Conservation (phyloP, 2,329 filamentous ascomycete genomes). For the Fusarium musae region DNA sequence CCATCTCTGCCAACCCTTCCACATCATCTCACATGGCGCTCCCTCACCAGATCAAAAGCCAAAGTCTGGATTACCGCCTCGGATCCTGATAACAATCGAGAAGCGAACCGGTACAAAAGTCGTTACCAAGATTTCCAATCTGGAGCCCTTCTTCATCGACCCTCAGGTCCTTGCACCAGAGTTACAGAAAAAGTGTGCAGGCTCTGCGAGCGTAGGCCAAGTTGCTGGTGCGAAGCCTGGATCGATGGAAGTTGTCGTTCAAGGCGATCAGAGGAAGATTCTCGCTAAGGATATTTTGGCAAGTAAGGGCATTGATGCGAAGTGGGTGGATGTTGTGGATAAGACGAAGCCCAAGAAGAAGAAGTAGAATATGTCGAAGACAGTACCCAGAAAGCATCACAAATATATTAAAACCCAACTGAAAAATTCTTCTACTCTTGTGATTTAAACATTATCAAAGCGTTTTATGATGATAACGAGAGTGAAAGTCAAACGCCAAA, state of each 20-base stretch:
- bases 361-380: too few relatives aligned
- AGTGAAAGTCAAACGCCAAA: too few relatives aligned
- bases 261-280: conserved; percentile 37
- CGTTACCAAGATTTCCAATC: conserved; percentile 38
- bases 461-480: too few relatives aligned
- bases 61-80: conserved; percentile 34
- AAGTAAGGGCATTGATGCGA: conserved; percentile 27
- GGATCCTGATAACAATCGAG: conserved; percentile 33
- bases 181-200: conserved; percentile 39
- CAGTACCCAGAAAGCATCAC: too few relatives aligned
- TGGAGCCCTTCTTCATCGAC: conserved; percentile 39
- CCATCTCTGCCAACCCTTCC: conserved; percentile 34
- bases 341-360: conserved; percentile 39
- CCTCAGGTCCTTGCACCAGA: conserved; percentile 37
- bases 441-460: too few relatives aligned
- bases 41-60: conserved; percentile 30
- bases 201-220: conserved; percentile 39
- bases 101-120: conserved; percentile 41
- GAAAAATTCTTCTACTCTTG: too few relatives aligned
- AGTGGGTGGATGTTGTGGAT: conserved; percentile 39
- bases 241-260: conserved; percentile 36
- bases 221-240: conserved; percentile 37
- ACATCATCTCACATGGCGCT: conserved; percentile 25
- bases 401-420: too few relatives aligned
- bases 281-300: conserved; percentile 24